Base-by-base conservation (phyloP, 805 yeast genomes). In the Pichia heedii region DNA sequence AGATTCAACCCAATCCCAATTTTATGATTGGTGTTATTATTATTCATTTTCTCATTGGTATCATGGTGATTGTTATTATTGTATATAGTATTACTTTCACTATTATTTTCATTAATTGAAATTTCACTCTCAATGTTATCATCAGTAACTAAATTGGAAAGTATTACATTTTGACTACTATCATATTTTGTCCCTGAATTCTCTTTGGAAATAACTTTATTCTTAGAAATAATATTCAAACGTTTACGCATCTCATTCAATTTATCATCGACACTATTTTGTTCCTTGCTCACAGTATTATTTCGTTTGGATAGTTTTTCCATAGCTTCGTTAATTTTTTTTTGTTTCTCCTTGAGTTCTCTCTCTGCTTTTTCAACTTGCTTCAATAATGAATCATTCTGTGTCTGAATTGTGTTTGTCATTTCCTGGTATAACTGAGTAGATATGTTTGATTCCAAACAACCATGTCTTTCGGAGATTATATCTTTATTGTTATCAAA, bases 1-100 rank as follows among this genome's bases (percentile, higher is more conserved):
- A 79, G 62, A 55, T 77, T 76, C 39, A 77, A 60, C 1, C 82
- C 82, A 18, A n/a, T 37, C 7, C 13, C 33, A 37, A 37, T 5
- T 11, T n/a, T 24, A 16, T 22, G 37, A 10, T 22, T 35, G 5
- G 37, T 15, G n/a, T 10, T n/a, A 22, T 35, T 29, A 15, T 29
- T 29, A 29, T 8, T 24, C 26, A 9, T 12, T 3, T 24, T 4
- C 2, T 3, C 5, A 9, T 9, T 27, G 13, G 9, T 27, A 13
- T 27, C n/a, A 11, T 27, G 6, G 13, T 27, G n/a, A 12, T 27
- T 10, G 12, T n/a, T n/a, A n/a, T n/a, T n/a, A n/a, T n/a, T n/a
- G n/a, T n/a, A n/a, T n/a, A n/a, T n/a, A n/a, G n/a, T n/a, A n/a
- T n/a, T n/a, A n/a, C n/a, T n/a, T n/a, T n/a, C n/a, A n/a, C n/a